A percentile compares a stretch with the other conserved stretches of the same genome.
These are phyloP conservation scores for Dicorynia guianensis DNA, from an alignment of 306 rosid species.

Conservation along the genomic window DNA sequence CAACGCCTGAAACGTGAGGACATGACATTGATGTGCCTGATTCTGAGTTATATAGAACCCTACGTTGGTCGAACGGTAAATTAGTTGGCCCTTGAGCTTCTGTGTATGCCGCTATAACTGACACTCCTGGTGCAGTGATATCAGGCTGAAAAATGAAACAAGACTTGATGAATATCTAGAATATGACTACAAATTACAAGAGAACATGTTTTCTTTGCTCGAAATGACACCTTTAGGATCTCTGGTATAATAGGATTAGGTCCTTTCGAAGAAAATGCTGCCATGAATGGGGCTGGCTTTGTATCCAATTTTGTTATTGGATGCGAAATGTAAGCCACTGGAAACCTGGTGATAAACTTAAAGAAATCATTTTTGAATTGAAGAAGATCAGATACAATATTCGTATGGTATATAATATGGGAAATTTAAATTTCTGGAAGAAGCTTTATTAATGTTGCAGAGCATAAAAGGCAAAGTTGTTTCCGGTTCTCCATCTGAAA, in stretches of 20 bases:
- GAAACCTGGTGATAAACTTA: constrained; percentile 52
- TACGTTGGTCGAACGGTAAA: constrained; percentile 63
- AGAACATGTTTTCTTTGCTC: neutral
- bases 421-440: neutral
- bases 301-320: constrained; percentile 61
- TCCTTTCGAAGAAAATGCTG: constrained; percentile 93
- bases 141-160: constrained; percentile 74
- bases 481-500: neutral
- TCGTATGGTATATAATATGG: neutral
- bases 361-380: constrained; percentile 12
- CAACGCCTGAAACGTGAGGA: constrained; percentile 87
- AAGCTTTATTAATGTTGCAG: neutral
- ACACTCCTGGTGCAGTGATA: constrained; percentile 95
- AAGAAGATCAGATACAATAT: neutral
- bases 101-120: constrained; percentile 81
- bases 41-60: constrained; percentile 64
- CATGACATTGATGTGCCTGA: constrained; percentile 99
- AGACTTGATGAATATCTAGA: constrained; percentile 4
- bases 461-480: neutral
- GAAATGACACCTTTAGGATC: constrained; percentile 73
- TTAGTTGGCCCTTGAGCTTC: constrained; percentile 86
- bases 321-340: constrained; percentile 68
- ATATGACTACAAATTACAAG: constrained; percentile 12
- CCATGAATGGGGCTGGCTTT: constrained; percentile 94
- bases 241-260: constrained; percentile 74